Evolutionary conservation across 352 stramenopile genomes (phyloP), one percentile per base, ranked within the genome.

Genomic region (Globisporangium iwayamae): DNA sequence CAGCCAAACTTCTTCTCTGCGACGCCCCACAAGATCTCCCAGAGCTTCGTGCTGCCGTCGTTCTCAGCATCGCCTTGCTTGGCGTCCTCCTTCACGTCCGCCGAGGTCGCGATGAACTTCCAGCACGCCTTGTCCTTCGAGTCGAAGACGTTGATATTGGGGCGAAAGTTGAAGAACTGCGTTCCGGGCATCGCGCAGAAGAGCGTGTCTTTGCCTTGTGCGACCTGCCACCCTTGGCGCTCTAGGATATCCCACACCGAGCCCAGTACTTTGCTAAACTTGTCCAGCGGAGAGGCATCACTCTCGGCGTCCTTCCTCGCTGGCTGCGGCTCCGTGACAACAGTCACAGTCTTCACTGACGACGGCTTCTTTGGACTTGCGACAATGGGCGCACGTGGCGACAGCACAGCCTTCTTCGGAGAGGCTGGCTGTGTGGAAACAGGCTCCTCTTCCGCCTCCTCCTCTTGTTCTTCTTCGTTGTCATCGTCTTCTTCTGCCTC

Each of bases 71-170:
- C 25, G 38, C 28, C 5, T 84, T 67, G 36, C 36, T 41, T 41
- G 36, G 36, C 36, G 18, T 46, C 45, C n/a, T 74, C 63, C 18
- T 73, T 67, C 28, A 73, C 61, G 0, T 67, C 72, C 9, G 71
- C 63, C 10, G 63, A 45, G 9, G 71, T 51, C 55, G 78, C 73
- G 47, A 93, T 74, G 70, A 82, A 91, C 56, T 93, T 93, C 84
- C 84, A 93, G 60, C 79, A 90, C 16, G 84, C 84, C 68, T 93
- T 91, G 16, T 75, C 67, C 66, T 87, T 89, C 30, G 73, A 80
- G 71, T 93, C 84, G 34, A 93, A 93, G 52, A 91, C 80, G 70
- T 91, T 93, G 51, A 93, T 80, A 67, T 91, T 93, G 25, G 84
- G 84, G 43, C 82, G 81, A 41, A 93, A 93, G 67, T 88, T 90